Percentiles rank a stretch among this genome's conserved stretches.
phyloP scores from a whole-genome alignment of 352 stramenopile species.

The Nothophytophthora sp. region DNA sequence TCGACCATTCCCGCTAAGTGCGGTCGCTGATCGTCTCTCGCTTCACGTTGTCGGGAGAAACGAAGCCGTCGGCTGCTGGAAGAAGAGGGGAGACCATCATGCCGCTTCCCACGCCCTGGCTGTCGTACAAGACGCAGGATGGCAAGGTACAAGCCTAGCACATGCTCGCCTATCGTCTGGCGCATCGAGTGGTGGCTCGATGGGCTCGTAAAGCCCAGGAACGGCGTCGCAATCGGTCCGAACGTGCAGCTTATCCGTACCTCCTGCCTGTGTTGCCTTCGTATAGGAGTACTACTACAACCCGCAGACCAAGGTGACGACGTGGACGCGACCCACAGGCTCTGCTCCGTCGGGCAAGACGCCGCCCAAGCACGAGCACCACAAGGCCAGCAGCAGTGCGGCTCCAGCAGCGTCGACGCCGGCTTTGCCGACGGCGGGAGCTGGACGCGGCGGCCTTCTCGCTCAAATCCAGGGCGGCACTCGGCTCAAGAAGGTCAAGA shows the following conservation, averaged over 20 bases:
- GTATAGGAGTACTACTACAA: constrained; percentile 91
- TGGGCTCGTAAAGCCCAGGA: neutral
- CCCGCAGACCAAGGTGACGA: constrained; percentile 86
- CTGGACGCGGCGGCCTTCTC: constrained; percentile 53
- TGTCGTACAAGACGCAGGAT: constrained; percentile 86
- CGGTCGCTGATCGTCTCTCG: no score
- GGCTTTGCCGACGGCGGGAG: constrained; percentile 24
- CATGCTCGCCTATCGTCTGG: neutral
- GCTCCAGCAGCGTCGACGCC: neutral
- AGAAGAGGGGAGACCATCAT: constrained; percentile 44
- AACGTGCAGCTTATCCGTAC: constrained; percentile 1
- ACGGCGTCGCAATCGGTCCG: neutral
- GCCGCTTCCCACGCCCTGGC: constrained; percentile 79
- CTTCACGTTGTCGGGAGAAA: no score
- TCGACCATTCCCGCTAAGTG: no score
- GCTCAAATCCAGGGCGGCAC: constrained; percentile 74
- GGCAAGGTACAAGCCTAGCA: constrained; percentile 55
- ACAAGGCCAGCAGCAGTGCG: constrained; percentile 27
- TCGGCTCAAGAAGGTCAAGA: constrained; percentile 79
- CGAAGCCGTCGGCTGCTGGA: no score
- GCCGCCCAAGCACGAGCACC: constrained; percentile 39
- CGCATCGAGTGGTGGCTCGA: neutral
- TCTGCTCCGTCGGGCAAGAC: constrained; percentile 29
- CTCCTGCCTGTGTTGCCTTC: neutral
- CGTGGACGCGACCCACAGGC: constrained; percentile 67